Conservation (phyloP, 345 rosid species). For the Brassica juncea region DNA sequence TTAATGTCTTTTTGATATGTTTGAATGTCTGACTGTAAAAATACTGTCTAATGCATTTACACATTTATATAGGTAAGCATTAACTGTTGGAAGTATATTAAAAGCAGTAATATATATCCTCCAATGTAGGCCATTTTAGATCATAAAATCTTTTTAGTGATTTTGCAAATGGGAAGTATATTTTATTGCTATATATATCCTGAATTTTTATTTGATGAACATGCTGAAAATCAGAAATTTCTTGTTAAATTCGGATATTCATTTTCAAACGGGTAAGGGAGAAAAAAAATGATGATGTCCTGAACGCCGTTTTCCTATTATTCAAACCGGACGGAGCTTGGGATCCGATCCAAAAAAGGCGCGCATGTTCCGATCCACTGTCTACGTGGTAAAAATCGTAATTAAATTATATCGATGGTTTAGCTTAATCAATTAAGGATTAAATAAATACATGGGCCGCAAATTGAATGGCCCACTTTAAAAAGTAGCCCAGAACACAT, state of each 20-base stretch:
- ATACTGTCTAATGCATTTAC: background rate
- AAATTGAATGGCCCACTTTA: constrained; percentile 24
- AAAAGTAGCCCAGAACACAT: constrained; percentile 38
- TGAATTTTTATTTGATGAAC: background rate
- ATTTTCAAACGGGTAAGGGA: background rate
- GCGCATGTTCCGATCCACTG: background rate
- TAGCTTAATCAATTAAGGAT: constrained; percentile 5
- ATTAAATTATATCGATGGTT: background rate
- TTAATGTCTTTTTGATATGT: background rate
- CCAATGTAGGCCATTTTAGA: background rate
- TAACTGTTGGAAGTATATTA: background rate
- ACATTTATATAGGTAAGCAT: background rate
- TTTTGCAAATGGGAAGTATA: background rate
- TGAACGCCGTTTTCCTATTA: constrained; percentile 3
- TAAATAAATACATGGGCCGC: constrained; percentile 18
- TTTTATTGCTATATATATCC: background rate
- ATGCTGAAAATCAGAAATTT: background rate
- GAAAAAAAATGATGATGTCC: background rate
- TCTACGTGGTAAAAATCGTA: constrained; percentile 18
- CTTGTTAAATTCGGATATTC: background rate
- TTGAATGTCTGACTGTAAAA: background rate
- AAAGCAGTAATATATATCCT: background rate
- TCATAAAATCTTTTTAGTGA: background rate
- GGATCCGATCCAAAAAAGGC: constrained; percentile 49
- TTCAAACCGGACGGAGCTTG: constrained; percentile 45